Evolutionary conservation across 352 stramenopile species (phyloP).

Genomic region (Globisporangium irregulare): DNA sequence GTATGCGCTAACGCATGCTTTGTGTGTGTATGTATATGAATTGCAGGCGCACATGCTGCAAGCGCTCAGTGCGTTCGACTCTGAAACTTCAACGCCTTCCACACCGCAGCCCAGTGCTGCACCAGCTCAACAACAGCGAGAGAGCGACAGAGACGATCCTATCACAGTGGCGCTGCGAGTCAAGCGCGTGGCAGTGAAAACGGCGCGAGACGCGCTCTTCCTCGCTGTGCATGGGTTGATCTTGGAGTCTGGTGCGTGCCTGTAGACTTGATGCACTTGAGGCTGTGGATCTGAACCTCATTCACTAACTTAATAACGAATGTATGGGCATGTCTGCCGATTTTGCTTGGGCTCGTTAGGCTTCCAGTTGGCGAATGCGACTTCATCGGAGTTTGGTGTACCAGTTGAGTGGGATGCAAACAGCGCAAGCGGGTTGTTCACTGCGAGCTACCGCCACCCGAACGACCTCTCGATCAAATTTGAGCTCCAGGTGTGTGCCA

Average conservation of each 20-base stretch:
- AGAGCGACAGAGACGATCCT: conserved; percentile 39
- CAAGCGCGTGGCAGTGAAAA: conserved; percentile 44
- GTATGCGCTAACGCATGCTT: not conserved
- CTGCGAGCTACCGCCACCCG: conserved; percentile 47
- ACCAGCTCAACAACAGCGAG: conserved; percentile 14
- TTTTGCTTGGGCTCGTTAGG: not conserved
- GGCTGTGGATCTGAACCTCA: not conserved
- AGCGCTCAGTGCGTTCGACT: conserved; percentile 50
- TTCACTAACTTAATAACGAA: not conserved
- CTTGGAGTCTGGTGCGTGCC: conserved; percentile 54
- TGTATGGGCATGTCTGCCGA: not conserved
- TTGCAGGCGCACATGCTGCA: conserved; percentile 66
- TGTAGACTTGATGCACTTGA: not conserved
- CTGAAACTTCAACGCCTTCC: not conserved
- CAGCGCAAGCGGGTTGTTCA: conserved; percentile 62
- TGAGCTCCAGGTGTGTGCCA: conserved; percentile 47
- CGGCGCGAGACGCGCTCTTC: conserved; percentile 64
- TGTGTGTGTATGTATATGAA: not conserved
- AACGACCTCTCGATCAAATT: conserved; percentile 54
- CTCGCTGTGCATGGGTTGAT: conserved; percentile 66
- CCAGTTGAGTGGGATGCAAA: conserved; percentile 58
- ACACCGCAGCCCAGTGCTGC: conserved; percentile 2
- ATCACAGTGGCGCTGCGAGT: conserved; percentile 38
- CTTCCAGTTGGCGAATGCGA: conserved; percentile 12
- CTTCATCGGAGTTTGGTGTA: conserved; percentile 27